Conservation (phyloP, 345 rosid genomes). For the Citrus reticulata region DNA sequence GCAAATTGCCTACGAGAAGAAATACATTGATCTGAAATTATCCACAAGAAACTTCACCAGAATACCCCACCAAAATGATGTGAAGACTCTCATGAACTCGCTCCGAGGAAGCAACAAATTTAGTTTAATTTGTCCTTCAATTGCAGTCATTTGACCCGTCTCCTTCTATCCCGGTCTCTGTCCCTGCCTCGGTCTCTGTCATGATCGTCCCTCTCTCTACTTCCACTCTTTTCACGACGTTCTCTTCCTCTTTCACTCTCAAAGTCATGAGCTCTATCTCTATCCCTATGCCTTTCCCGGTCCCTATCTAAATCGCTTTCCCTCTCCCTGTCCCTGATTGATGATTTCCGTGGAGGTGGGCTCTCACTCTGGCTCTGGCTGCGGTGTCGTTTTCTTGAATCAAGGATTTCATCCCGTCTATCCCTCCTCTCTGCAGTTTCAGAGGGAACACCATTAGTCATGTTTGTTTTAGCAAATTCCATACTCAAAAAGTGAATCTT, state of each 20-base stretch:
- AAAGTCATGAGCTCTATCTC: conserved; percentile 41
- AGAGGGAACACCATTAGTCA: neutral
- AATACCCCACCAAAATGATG: neutral
- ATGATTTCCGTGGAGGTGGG: conserved; percentile 69
- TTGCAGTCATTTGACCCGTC: conserved; percentile 41
- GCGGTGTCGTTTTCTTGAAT: conserved; percentile 74
- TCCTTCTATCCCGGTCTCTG: conserved; percentile 70
- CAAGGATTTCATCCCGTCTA: conserved; percentile 53
- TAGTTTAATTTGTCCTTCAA: neutral
- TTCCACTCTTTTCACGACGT: conserved; percentile 71
- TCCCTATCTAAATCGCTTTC: conserved; percentile 40
- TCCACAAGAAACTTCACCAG: neutral
- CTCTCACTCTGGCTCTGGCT: conserved; percentile 65
- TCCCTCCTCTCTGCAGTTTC: conserved; percentile 66
- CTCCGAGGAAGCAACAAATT: neutral
- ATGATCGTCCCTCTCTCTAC: conserved; percentile 67
- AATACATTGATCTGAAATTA: neutral
- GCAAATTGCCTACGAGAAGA: neutral
- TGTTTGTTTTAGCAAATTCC: neutral
- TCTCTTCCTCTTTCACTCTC: conserved; percentile 52
- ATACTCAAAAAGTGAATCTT: neutral
- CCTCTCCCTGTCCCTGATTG: conserved; percentile 45
- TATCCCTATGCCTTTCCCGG: conserved; percentile 40
- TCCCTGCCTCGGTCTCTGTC: conserved; percentile 65
- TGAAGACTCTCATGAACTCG: neutral